These are phyloP conservation scores for Xylariaceae sp. DNA, from an alignment of 2,329 filamentous ascomycete genomes.

Conservation along the genomic window DNA sequence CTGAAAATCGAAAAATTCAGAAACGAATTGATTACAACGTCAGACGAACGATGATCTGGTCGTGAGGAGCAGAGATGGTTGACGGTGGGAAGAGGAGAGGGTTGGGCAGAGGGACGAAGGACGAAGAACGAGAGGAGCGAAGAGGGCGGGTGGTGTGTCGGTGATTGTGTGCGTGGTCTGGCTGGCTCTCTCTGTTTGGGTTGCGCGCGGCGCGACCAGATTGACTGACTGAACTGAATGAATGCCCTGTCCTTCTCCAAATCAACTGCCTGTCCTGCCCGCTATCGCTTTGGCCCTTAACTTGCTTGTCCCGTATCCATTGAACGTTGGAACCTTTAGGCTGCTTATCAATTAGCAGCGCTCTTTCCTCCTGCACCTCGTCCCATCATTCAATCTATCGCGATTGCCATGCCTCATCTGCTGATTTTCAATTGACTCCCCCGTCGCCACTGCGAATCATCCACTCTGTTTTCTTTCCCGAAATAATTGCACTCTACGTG, in stretches of 20 bases:
- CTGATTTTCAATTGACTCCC: too few species aligned
- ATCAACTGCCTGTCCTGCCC: background rate
- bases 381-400: too few species aligned
- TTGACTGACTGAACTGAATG: too few species aligned
- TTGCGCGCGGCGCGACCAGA: background rate
- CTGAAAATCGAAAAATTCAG: slow-evolving; percentile 7
- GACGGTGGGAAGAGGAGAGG: slow-evolving; percentile 4
- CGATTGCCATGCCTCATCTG: too few species aligned
- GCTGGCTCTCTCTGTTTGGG: too few species aligned
- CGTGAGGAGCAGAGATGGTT: slow-evolving; percentile 5
- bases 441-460: too few species aligned
- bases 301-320: too few species aligned
- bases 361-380: too few species aligned
- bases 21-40: slow-evolving; percentile 5
- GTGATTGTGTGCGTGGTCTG: background rate
- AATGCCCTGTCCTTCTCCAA: background rate
- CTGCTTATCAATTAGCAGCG: too few species aligned
- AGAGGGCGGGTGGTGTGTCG: slow-evolving; percentile 8
- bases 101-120: background rate
- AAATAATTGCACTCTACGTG: too few species aligned
- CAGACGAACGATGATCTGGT: slow-evolving; percentile 1
- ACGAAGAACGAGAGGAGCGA: slow-evolving; percentile 10
- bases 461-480: too few species aligned
- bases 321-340: too few species aligned
- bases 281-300: background rate